These are phyloP conservation scores for Rhizophlyctis rosea DNA, from an alignment of 192 early-diverging fungal genomes.

Conservation along the genomic window DNA sequence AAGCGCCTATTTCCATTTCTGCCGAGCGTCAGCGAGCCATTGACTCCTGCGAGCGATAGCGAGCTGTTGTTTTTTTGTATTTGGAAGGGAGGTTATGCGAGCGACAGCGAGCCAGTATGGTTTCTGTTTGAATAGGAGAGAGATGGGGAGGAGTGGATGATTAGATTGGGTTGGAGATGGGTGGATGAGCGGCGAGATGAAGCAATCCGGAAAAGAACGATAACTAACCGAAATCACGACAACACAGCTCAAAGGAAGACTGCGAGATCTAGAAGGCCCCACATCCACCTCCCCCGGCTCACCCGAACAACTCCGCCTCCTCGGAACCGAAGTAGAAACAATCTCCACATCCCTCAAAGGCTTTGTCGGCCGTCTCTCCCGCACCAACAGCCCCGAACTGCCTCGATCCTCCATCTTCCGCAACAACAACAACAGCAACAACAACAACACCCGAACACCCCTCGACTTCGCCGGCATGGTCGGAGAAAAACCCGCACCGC, in stretches of 20 bases:
- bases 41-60: no score
- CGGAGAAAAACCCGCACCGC: background rate
- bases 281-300: background rate
- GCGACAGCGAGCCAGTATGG: no score
- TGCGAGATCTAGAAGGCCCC: background rate
- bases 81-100: no score
- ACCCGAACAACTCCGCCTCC: background rate
- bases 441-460: background rate
- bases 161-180: no score
- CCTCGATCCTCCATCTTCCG: background rate
- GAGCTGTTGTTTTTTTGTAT: no score
- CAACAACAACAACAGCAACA: background rate
- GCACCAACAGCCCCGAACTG: constrained; percentile 9
- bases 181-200: no score
- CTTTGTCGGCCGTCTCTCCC: constrained; percentile 7
- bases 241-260: background rate
- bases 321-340: background rate
- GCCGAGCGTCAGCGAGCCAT: no score
- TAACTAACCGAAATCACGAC: background rate
- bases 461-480: background rate
- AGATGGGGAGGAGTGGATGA: no score
- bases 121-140: no score
- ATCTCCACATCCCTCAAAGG: constrained; percentile 9
- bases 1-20: no score
- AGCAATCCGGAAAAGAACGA: no score